Base-by-base conservation (phyloP, 2,329 filamentous ascomycete genomes). In the Curvularia lunata region DNA sequence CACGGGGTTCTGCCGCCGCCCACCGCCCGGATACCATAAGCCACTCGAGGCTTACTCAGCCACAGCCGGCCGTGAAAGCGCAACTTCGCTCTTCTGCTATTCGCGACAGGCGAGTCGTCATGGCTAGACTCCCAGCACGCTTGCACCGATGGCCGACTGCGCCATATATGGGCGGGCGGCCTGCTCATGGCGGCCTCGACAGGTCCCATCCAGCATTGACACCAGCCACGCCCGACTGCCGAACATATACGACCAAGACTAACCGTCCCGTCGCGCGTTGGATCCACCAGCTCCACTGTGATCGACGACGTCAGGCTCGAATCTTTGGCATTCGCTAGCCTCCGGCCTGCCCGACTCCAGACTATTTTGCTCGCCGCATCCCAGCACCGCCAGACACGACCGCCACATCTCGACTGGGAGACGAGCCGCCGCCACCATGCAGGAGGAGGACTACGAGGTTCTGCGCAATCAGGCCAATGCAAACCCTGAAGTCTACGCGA, bases 401-500 rank as follows among this genome's bases (percentile, higher is more conserved):
- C 8, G 7, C 13, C 25, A 19, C 12, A 30, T 28, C n/a, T 25
- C 16, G 34, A 38, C 38, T n/a, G 38, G 32, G 23, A 25, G 41
- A 47, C 19, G 19, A 37, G 13, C 16, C 23, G 19, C 27, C 40
- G 52, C 56, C 43, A 65, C 18, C 48, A 74, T 74, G 72, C 62
- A 75, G 48, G 69, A 75, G 34, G 65, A 71, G 58, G 72, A 75
- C 53, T 67, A 68, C 21, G 59, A 63, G 6, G 55, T 75, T 5
- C 58, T 75, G 28, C 65, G 70, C 52, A 70, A 64, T 32, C 65
- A 74, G 54, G 70, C 69, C 16, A 41, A 70, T 45, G 73, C 73
- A 3, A 67, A 66, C 28, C 72, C 70, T 1, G 49, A 59, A 34
- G 49, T 66, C 41, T 76, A 68, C 46, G 28, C 56, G n/a, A 48